phyloP scores from a whole-genome alignment of 495 filamentous ascomycete species.

The Neurospora tetraspora region DNA sequence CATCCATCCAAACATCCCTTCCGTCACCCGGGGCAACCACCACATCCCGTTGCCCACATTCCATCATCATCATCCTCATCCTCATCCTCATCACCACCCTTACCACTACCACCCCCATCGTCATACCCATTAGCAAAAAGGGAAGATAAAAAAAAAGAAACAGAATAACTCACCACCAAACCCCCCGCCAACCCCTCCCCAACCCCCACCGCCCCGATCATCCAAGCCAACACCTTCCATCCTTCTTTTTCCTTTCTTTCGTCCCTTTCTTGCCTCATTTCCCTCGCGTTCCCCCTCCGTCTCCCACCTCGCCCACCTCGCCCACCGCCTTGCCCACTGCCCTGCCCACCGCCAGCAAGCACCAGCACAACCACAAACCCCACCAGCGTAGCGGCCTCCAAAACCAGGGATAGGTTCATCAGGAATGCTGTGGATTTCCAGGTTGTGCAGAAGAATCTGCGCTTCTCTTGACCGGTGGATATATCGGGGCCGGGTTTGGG shows the following conservation, averaged over 20 bases:
- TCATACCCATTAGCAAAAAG: not conserved
- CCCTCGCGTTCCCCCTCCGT: too few relatives aligned
- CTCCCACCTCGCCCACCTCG: too few relatives aligned
- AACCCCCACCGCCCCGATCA: slow-evolving; percentile 54
- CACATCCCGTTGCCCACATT: slow-evolving; percentile 2
- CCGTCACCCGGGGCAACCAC: not conserved
- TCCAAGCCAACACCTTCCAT: slow-evolving; percentile 60
- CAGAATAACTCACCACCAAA: slow-evolving; percentile 56
- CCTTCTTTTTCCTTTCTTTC: slow-evolving; percentile 57
- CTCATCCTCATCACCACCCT: not conserved
- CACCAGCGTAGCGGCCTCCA: slow-evolving; percentile 66
- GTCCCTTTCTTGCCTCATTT: too few relatives aligned
- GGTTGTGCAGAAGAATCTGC: too few relatives aligned
- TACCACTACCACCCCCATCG: not conserved
- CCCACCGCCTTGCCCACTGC: not conserved
- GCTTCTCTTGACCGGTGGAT: too few relatives aligned
- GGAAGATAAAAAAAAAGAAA: not conserved
- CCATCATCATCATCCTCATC: not conserved
- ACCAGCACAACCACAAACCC: slow-evolving; percentile 50
- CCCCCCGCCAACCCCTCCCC: slow-evolving; percentile 58
- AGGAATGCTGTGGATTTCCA: slow-evolving; percentile 77
- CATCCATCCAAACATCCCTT: not conserved
- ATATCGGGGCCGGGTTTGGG: too few relatives aligned
- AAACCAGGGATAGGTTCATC: slow-evolving; percentile 68
- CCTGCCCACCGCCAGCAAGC: too few relatives aligned